These are phyloP conservation scores for Coprinopsis strossmayeri DNA, from an alignment of 768 basidiomycete species.

Conservation along the genomic window DNA sequence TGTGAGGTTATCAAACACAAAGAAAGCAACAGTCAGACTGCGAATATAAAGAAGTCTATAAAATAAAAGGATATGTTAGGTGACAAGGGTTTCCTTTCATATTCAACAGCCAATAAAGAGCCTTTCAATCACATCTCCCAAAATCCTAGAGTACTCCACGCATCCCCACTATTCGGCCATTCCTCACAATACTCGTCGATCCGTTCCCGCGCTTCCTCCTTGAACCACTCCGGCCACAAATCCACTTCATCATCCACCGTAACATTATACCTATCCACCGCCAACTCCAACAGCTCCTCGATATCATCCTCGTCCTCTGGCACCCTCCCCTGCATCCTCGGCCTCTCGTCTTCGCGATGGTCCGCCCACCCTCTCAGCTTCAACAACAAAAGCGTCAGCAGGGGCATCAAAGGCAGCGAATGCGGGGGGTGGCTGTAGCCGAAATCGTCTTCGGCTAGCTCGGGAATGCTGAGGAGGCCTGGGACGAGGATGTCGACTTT, in stretches of 20 bases:
- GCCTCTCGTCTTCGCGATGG: not conserved
- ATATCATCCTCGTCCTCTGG: slow-evolving; percentile 4
- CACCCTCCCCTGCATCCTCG: not conserved
- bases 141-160: not conserved
- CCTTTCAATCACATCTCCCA: too few relatives aligned
- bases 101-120: too few relatives aligned
- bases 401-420: slow-evolving; percentile 1
- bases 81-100: too few relatives aligned
- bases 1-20: too few relatives aligned
- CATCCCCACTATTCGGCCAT: not conserved
- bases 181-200: not conserved
- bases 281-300: slow-evolving; percentile 3
- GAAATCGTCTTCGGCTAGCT: not conserved
- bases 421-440: not conserved
- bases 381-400: slow-evolving; percentile 2
- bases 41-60: too few relatives aligned
- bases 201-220: not conserved
- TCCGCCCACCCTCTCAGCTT: slow-evolving; percentile 3
- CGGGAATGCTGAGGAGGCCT: slow-evolving; percentile 6
- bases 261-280: not conserved
- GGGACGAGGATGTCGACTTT: slow-evolving; percentile 13
- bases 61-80: too few relatives aligned
- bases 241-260: not conserved
- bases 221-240: not conserved
- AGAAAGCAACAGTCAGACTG: too few relatives aligned